These are phyloP conservation scores for Cladorrhinum sp. DNA, from an alignment of 2,329 filamentous ascomycete species.

Conservation along the genomic window DNA sequence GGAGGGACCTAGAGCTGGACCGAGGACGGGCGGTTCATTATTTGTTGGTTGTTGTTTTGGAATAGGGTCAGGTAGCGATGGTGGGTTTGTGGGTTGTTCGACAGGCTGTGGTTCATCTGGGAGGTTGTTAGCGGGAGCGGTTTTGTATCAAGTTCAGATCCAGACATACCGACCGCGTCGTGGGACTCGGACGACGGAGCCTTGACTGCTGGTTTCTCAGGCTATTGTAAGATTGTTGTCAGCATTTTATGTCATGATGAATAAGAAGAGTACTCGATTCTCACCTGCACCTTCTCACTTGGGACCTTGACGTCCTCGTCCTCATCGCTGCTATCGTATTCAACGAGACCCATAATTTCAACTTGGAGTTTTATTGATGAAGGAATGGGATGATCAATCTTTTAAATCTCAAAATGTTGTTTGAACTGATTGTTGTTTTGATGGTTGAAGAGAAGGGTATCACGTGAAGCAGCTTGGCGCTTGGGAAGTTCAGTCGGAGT, in stretches of 20 bases:
- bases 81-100: conserved; percentile 1
- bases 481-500: conserved; percentile 15
- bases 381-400: too few relatives aligned
- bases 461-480: conserved; percentile 22
- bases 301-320: conserved; percentile 37
- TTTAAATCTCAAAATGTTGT: too few relatives aligned
- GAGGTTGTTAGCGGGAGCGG: neutral
- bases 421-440: neutral
- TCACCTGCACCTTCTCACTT: conserved; percentile 4
- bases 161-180: neutral
- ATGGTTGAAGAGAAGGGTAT: conserved; percentile 21
- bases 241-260: neutral
- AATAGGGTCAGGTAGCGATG: conserved; percentile 3
- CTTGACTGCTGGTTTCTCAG: neutral
- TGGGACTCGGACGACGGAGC: neutral
- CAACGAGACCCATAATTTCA: conserved; percentile 39
- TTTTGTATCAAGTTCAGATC: neutral
- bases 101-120: neutral
- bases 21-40: conserved; percentile 10
- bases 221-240: conserved; percentile 2
- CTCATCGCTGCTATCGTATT: conserved; percentile 52
- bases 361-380: neutral
- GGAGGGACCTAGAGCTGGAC: conserved; percentile 39
- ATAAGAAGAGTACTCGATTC: neutral
- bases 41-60: neutral